These are phyloP conservation scores for Rhexocercosporidium sp. DNA, from an alignment of 2,329 filamentous ascomycete species.

Conservation along the genomic window DNA sequence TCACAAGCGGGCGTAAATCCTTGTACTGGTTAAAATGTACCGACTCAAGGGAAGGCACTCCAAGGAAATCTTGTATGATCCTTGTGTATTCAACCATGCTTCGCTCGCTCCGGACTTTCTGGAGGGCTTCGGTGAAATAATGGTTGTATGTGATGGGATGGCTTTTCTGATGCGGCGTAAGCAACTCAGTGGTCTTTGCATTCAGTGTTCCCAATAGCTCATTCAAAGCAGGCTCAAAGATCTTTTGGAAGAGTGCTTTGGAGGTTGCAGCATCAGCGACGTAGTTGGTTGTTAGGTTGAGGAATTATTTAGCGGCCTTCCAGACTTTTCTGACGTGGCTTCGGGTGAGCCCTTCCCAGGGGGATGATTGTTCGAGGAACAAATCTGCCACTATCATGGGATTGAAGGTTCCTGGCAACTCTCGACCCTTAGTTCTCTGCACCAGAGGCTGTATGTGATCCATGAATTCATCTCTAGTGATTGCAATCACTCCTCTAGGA, in stretches of 20 bases:
- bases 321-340: conserved; percentile 46
- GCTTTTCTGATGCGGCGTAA: conserved; percentile 50
- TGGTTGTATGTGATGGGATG: conserved; percentile 62
- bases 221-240: conserved; percentile 49
- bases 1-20: no score
- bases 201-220: conserved; percentile 44
- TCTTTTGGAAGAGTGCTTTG: conserved; percentile 43
- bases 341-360: conserved; percentile 53
- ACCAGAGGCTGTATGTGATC: conserved; percentile 48
- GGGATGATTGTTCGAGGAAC: conserved; percentile 61
- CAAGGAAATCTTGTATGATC: no score
- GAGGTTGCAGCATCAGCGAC: conserved; percentile 49
- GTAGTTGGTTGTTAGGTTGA: conserved; percentile 43
- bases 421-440: conserved; percentile 53
- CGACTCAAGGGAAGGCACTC: background rate
- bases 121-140: conserved; percentile 48
- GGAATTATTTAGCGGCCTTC: conserved; percentile 42
- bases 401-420: conserved; percentile 66
- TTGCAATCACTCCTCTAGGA: conserved; percentile 26
- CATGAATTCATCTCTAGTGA: conserved; percentile 47
- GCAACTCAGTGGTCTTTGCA: conserved; percentile 50
- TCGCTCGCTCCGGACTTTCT: conserved; percentile 21
- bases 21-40: background rate
- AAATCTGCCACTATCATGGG: conserved; percentile 62
- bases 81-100: no score